Conservation (phyloP, 1,139 yeast genomes). For the Hyphopichia khmerensis region DNA sequence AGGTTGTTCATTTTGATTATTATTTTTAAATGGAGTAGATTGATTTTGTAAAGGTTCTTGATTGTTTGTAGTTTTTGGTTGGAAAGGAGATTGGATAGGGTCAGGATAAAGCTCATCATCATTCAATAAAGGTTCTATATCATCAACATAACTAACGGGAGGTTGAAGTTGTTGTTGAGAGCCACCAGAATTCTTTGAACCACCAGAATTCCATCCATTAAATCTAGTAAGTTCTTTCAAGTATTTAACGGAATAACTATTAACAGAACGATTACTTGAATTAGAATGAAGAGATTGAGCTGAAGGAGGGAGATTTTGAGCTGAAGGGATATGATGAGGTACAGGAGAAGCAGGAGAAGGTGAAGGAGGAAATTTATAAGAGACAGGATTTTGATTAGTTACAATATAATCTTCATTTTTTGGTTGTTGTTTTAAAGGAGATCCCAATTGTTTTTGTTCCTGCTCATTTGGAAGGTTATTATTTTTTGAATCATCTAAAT, state of each 20-base stretch:
- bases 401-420: constrained; percentile 36
- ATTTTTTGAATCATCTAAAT: neutral
- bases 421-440: constrained; percentile 6
- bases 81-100: constrained; percentile 1
- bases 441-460: constrained; percentile 4
- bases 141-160: constrained; percentile 32
- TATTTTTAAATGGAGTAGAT: constrained; percentile 6
- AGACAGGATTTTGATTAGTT: constrained; percentile 38
- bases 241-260: constrained; percentile 41
- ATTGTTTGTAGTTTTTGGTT: neutral
- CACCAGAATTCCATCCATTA: constrained; percentile 11
- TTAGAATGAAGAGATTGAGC: neutral
- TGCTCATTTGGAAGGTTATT: too few relatives aligned
- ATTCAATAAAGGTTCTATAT: constrained; percentile 38
- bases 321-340: constrained; percentile 19
- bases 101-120: constrained; percentile 5
- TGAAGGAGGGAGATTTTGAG: constrained; percentile 3
- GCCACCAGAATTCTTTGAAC: constrained; percentile 1
- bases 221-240: constrained; percentile 36
- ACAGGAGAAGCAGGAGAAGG: constrained; percentile 31
- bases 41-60: constrained; percentile 2
- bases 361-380: constrained; percentile 52
- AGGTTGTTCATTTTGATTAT: too few relatives aligned
- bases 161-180: constrained; percentile 6
- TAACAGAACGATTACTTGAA: constrained; percentile 5